Conservation (phyloP, 2,329 filamentous ascomycete species). For the Aureobasidium sp. region DNA sequence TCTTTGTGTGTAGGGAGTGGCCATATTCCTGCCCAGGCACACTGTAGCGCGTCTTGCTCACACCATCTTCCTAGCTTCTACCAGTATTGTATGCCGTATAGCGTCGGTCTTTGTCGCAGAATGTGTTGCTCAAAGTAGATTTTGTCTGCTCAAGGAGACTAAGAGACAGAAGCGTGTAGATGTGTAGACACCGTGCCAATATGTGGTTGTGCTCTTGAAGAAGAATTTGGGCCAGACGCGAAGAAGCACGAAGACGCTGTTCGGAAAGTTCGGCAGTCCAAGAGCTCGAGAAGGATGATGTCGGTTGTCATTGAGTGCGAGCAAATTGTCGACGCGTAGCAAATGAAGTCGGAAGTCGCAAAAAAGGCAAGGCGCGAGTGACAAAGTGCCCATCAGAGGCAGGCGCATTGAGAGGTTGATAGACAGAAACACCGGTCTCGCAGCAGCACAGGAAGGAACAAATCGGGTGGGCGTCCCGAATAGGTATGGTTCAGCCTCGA, state of each 20-base stretch:
- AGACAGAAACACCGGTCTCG: constrained; percentile 9
- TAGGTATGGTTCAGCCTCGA: constrained; percentile 1
- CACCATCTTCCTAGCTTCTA: not conserved
- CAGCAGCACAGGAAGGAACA: constrained; percentile 11
- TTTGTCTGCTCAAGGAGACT: not conserved
- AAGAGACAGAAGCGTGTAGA: not conserved
- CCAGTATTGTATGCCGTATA: not conserved
- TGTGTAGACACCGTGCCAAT: no score
- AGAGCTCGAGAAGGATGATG: not conserved
- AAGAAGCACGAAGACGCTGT: not conserved
- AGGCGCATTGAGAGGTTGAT: not conserved
- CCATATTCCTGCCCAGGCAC: not conserved
- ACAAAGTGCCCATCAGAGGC: not conserved
- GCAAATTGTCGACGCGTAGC: not conserved
- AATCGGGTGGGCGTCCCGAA: constrained; percentile 3
- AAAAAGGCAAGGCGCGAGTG: not conserved
- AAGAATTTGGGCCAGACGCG: not conserved
- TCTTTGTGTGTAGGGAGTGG: not conserved
- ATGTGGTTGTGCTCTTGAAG: not conserved
- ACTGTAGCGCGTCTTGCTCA: not conserved
- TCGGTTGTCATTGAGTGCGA: not conserved
- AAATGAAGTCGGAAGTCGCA: not conserved
- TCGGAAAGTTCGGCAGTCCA: not conserved
- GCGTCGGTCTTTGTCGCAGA: not conserved
- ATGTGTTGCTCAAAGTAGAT: not conserved